phyloP scores from a whole-genome alignment of 1,139 yeast species.

The Meyerozyma elateridarum region DNA sequence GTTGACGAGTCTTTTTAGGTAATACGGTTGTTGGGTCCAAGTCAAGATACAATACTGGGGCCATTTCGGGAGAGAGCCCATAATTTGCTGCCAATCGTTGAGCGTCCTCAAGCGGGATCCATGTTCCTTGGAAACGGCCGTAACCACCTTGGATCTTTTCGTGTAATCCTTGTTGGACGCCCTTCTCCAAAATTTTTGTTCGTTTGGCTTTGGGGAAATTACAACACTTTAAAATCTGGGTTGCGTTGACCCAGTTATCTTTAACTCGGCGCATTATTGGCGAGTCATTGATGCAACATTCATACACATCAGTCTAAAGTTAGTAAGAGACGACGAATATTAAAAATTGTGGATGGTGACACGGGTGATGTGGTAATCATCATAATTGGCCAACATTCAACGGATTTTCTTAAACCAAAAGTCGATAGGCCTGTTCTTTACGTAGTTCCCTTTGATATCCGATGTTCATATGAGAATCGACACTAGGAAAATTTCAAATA shows the following conservation, averaged over 20 bases:
- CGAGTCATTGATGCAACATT: conserved; percentile 71
- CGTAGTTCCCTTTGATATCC: no score
- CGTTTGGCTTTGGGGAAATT: conserved; percentile 92
- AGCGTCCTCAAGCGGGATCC: conserved; percentile 77
- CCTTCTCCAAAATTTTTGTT: conserved; percentile 86
- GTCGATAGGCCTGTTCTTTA: no score
- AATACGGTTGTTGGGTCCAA: conserved; percentile 45
- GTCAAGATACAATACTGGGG: conserved; percentile 49
- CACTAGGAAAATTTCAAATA: no score
- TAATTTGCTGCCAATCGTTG: conserved; percentile 49
- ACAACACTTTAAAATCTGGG: conserved; percentile 91
- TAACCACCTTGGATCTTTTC: conserved; percentile 97
- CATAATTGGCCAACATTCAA: no score
- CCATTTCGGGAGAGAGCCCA: conserved; percentile 50
- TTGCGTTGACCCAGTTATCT: conserved; percentile 98
- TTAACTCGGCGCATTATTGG: conserved; percentile 90
- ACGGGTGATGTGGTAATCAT: not conserved
- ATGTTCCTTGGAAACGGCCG: conserved; percentile 95
- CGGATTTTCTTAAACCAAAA: no score
- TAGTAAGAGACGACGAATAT: conserved; percentile 2
- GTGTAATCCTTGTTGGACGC: conserved; percentile 80
- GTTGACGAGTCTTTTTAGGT: conserved; percentile 43
- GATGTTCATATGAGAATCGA: no score
- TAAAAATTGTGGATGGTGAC: conserved; percentile 1
- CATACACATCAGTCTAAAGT: conserved; percentile 62